Base-by-base conservation (phyloP, 345 rosid genomes). In the Arabis alpina region DNA sequence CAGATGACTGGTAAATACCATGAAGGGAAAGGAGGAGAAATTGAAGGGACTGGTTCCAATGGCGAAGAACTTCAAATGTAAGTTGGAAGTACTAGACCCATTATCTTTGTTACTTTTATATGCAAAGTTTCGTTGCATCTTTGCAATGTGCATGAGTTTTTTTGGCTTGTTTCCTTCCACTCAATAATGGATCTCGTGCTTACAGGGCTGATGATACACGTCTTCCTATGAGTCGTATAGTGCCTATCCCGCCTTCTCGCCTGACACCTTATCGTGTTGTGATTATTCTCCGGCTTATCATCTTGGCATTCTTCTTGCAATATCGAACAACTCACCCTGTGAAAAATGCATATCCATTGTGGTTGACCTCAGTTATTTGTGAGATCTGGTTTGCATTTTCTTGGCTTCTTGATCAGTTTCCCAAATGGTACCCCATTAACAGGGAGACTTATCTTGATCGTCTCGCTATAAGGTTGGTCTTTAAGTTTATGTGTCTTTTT, bases 331-430 rank as follows among this genome's bases (percentile, higher is more conserved):
- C 99, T 71, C 99, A 94, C 74, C 99, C 97, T 0, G 99, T 94
- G 80, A 83, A 82, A 72, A 87, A 85, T 83, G 99, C 99, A 50
- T 94, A 94, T 47, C 91, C 95, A 0, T 71, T 94, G 81, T 94
- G 99, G 99, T 66, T 94, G 49, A 91, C 88, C 67, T 94, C 97
- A 4, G 94, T 94, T 76, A 94, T 94, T 51, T 94, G 99, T 79
- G 99, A 94, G 95, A 83, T 94, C 80, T 93, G 97, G 98, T 94
- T 94, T 86, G 97, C 99, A 49, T 82, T 91, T 78, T 94, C 99
- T 32, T 94, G 99, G 99, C 93, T 94, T 74, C 84, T 94, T 72
- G 99, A 94, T 84, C 99, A 94, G 85, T 91, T 94, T 80, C 99
- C 99, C 58, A 94, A 94, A 73, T 94, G 99, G 99, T 85, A 19